A percentile compares a stretch with the other conserved stretches of the same genome.
Conservation (phyloP, 805 yeast genomes). For the Metschnikowia drakensbergensis region DNA sequence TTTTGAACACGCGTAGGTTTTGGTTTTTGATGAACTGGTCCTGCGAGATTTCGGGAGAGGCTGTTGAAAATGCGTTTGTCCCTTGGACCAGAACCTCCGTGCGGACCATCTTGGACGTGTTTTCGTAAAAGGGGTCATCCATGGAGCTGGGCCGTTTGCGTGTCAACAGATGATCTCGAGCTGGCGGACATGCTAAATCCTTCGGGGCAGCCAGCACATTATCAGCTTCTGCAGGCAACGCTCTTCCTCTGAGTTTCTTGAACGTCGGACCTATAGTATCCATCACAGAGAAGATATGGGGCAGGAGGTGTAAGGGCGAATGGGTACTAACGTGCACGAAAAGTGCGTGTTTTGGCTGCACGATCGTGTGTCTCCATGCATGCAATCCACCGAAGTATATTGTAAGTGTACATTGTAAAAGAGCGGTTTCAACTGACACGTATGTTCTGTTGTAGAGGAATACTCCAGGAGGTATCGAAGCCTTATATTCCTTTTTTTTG, state of each 20-base stretch:
- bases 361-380: neutral
- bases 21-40: conserved; percentile 15
- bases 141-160: conserved; percentile 16
- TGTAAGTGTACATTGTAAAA: neutral
- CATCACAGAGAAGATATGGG: conserved; percentile 6
- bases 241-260: conserved; percentile 23
- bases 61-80: neutral
- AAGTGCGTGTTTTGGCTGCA: conserved; percentile 5
- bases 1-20: conserved; percentile 12
- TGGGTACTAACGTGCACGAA: conserved; percentile 4
- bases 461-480: too few species aligned
- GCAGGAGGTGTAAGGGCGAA: neutral
- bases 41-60: neutral
- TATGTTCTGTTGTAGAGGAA: neutral
- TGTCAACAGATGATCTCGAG: conserved; percentile 3
- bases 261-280: conserved; percentile 20
- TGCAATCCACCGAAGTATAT: neutral
- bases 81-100: neutral
- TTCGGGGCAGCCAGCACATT: conserved; percentile 6
- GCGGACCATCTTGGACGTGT: conserved; percentile 12
- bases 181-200: conserved; percentile 8
- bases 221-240: conserved; percentile 21
- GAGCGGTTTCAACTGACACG: neutral
- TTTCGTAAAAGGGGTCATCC: conserved; percentile 31
- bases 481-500: too few species aligned